Evolutionary conservation across 2,329 filamentous ascomycete genomes (phyloP).

Genomic region (Chalaropsis ovoidea): DNA sequence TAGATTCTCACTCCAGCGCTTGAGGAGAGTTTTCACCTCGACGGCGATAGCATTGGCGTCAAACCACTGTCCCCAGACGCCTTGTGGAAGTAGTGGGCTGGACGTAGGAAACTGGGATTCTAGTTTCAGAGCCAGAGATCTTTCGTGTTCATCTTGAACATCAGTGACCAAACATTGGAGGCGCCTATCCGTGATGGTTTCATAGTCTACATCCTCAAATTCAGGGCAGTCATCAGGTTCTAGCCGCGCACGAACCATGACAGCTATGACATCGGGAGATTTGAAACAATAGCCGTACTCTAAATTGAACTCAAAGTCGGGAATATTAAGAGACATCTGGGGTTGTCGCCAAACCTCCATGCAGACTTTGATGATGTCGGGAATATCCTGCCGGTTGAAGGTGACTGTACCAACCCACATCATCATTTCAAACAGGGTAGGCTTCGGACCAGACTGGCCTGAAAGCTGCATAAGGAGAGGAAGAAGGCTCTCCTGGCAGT

Average conservation of each 20-base stretch:
- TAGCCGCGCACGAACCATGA: background rate
- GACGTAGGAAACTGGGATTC: background rate
- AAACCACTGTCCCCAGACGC: background rate
- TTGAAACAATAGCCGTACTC: background rate
- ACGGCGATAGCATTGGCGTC: fast-evolving
- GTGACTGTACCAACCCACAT: background rate
- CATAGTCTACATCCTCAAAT: too few species aligned
- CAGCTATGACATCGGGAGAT: background rate
- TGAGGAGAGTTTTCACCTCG: background rate
- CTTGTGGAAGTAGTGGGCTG: background rate
- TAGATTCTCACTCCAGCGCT: background rate
- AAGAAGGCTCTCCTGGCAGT: background rate
- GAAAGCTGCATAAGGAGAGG: background rate
- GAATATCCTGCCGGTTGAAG: background rate
- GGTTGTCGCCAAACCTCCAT: constrained; percentile 8
- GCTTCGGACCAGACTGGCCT: background rate
- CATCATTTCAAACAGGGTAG: background rate
- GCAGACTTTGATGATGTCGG: background rate
- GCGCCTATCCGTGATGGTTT: too few species aligned
- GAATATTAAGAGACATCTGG: background rate
- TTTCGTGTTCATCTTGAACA: background rate
- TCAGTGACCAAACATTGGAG: fast-evolving
- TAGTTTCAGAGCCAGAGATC: background rate
- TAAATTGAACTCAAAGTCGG: background rate
- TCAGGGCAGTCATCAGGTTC: background rate